Evolutionary conservation across 768 basidiomycete species (phyloP), one percentile per base, ranked within the genome.

Genomic region (Mycena floridula): DNA sequence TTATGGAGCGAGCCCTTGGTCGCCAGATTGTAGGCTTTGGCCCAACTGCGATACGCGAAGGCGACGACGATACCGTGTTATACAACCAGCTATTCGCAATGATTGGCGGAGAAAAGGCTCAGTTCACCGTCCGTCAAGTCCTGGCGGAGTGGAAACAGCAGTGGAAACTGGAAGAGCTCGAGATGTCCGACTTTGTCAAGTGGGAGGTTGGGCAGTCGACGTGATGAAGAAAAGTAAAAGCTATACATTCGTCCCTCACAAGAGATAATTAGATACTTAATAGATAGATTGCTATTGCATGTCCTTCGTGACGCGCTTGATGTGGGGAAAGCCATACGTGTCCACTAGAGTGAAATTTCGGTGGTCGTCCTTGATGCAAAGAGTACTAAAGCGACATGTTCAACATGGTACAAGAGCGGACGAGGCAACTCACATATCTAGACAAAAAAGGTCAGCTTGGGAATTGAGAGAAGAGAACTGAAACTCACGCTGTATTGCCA

Each of bases 11-110:
- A 20, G 76, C 84, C 2, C 50, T 95, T n/a, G 85, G 84, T 8
- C 76, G 90, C 32, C 93, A 95, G 63, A 82, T 91, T 41, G 80
- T 81, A 18, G 93, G 91, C 3, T 84, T 93, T 57, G 80, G 87
- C 22, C 89, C 89, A 0, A 62, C 64, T 13, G 68, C 66, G 1
- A 66, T 91, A 16, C 62, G 56, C n/a, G 45, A 38, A 2, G 35
- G 20, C 13, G 24, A 22, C 18, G 11, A 32, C 30, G 79, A 81
- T 44, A 75, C 72, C 2, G 77, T 79, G 6, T 61, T 91, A 37
- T 87, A 87, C 56, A 70, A 75, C 22, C 89, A 90, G 52, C 76
- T 77, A 4, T 86, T 90, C 52, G 77, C 81, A 60, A 89, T 82
- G 67, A 73, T 84, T 28, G 76, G 81, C n/a, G 85, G 77, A 5